These are phyloP conservation scores for Flaveria trinervia DNA, from an alignment of 129 eudicot species.

Conservation along the genomic window DNA sequence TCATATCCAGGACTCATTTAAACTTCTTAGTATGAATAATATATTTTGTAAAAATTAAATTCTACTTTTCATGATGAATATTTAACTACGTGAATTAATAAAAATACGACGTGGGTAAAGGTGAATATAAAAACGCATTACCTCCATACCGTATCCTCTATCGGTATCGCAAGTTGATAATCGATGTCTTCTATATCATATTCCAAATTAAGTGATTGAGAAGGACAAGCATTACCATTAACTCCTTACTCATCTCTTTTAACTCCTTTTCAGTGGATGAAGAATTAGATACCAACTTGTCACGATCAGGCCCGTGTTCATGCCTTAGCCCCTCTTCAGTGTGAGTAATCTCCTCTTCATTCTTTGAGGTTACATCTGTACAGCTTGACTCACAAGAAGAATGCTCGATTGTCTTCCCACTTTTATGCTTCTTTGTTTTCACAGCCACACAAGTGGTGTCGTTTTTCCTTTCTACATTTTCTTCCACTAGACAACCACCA, in stretches of 20 bases:
- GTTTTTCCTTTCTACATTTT: conserved; percentile 10
- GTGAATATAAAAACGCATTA: conserved; percentile 19
- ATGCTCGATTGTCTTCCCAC: conserved; percentile 21
- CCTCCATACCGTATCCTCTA: conserved; percentile 54
- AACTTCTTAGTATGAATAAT: no score
- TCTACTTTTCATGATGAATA: neutral
- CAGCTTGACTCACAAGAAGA: conserved; percentile 36
- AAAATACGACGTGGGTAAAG: neutral
- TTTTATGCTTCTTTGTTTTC: conserved; percentile 18
- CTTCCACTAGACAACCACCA: neutral
- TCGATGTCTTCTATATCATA: neutral
- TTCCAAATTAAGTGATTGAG: neutral
- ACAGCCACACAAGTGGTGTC: conserved; percentile 2
- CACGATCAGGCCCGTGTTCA: conserved; percentile 7
- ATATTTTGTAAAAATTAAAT: neutral
- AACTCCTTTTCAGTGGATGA: conserved; percentile 21
- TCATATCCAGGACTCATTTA: no score
- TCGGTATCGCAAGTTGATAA: conserved; percentile 41
- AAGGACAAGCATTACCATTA: conserved; percentile 1
- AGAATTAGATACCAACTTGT: conserved; percentile 24
- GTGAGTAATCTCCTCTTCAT: conserved; percentile 4
- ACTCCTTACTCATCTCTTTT: neutral
- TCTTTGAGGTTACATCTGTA: conserved; percentile 30
- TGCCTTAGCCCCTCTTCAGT: conserved; percentile 19
- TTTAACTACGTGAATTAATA: neutral